A percentile compares a stretch with the other conserved stretches of the same genome.
Evolutionary conservation across 768 basidiomycete species (phyloP).

Genomic region (Termitomyces heimii): DNA sequence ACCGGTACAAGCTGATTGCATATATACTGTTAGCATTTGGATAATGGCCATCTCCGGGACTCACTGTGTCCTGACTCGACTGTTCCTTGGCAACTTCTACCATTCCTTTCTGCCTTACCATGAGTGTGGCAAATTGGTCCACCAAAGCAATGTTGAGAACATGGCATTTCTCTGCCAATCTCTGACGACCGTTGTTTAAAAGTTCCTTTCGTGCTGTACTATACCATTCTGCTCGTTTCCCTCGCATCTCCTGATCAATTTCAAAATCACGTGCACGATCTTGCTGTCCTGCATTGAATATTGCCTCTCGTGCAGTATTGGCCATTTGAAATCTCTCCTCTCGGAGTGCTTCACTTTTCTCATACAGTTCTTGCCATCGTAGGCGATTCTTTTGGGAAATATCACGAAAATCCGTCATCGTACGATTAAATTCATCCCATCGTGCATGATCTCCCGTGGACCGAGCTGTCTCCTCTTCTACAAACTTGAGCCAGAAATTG

Average conservation of each 20-base stretch:
- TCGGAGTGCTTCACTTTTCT: background rate
- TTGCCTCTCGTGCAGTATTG: background rate
- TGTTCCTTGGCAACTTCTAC: background rate
- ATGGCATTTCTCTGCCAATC: background rate
- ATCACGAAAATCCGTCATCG: background rate
- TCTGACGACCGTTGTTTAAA: background rate
- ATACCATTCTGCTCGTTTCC: background rate
- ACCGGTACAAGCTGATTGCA: background rate
- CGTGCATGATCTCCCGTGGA: background rate
- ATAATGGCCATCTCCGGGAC: background rate
- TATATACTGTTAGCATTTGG: background rate
- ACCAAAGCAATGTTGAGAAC: background rate
- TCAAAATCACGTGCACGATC: background rate
- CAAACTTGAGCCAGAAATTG: background rate
- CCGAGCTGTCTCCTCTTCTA: background rate
- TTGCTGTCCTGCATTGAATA: background rate
- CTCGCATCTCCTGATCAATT: background rate
- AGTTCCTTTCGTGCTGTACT: background rate
- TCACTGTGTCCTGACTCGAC: background rate
- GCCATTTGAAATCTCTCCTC: background rate
- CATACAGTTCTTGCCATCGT: background rate
- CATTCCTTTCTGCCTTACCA: background rate
- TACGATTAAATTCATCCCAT: background rate
- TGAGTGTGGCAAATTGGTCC: background rate
- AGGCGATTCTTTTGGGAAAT: background rate